Base-by-base conservation (phyloP, 257 asterid genomes). In the Nicotiana benthamiana region DNA sequence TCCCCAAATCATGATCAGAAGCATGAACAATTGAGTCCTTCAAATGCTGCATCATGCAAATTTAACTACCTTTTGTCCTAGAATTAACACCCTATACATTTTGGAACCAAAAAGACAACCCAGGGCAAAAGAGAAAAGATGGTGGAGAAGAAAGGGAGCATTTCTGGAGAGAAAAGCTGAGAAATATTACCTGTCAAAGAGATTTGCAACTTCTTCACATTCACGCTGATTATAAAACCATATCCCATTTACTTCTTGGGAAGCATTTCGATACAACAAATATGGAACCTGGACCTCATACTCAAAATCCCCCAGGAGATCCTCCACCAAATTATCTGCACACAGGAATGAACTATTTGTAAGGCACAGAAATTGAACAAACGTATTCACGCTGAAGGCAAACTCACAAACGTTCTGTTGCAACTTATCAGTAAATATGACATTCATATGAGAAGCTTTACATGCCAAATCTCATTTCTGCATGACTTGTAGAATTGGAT, bases 191-290 rank as follows among this genome's bases (percentile, higher is more conserved):
- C 98, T 92, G 84, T 85, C 87, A 83, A 95, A 93, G 67, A 95
- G 91, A 88, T 84, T 90, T 17, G 94, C 97, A 75, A 95, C 91
- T 79, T 91, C 97, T 81, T 91, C 97, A 81, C 98, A 92, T 80
- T 93, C 99, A 53, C 89, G 94, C 17, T 90, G 81, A 83, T 92
- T 87, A 75, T 93, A 95, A 85, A 95, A 95, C 99, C 99, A 95
- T 92, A 95, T 92, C 66, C 99, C 98, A 81, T 93, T 95, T 62
- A 93, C 95, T 87, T 93, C 99, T 83, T 90, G 93, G 61, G 92
- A 85, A 43, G 97, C 92, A 83, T 93, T 95, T 80, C 92, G 89
- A 83, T 95, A 92, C 79, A 95, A 81, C 76, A 95, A 80, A 91
- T 93, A 93, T 63, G 99, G 98, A 81, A 89, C 86, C 83, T 95